These are phyloP conservation scores for Vitis rupestris DNA, from an alignment of 164 flowering plant genomes.

Conservation along the genomic window DNA sequence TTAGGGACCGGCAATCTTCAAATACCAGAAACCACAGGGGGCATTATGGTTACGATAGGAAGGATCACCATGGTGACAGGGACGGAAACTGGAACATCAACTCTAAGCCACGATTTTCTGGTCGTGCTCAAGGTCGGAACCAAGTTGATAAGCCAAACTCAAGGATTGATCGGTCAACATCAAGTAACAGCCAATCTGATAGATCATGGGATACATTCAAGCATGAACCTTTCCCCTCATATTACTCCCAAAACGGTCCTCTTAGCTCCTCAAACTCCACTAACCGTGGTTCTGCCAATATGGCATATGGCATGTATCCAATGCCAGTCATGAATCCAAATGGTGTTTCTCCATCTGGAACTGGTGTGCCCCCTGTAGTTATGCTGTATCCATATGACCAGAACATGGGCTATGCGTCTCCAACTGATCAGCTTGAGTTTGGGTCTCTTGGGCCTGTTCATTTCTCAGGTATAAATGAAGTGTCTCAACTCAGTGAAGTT, in stretches of 20 bases:
- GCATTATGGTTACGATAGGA: conserved; percentile 58
- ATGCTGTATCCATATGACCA: conserved; percentile 86
- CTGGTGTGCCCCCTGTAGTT: conserved; percentile 57
- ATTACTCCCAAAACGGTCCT: conserved; percentile 67
- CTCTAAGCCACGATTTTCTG: conserved; percentile 57
- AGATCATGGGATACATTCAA: conserved; percentile 63
- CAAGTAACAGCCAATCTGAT: conserved; percentile 50
- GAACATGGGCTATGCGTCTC: conserved; percentile 43
- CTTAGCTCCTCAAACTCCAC: conserved; percentile 37
- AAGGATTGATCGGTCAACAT: conserved; percentile 49
- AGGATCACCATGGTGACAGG: conserved; percentile 71
- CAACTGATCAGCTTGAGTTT: conserved; percentile 80
- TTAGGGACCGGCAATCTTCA: conserved; percentile 67
- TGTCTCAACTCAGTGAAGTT: conserved; percentile 48
- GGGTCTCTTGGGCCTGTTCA: conserved; percentile 81
- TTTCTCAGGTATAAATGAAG: conserved; percentile 47
- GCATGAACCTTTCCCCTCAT: conserved; percentile 50
- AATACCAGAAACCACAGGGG: conserved; percentile 52
- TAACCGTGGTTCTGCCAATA: conserved; percentile 45
- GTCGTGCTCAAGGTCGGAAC: conserved; percentile 60
- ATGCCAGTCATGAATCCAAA: conserved; percentile 43
- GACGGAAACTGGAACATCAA: conserved; percentile 78
- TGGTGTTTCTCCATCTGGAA: conserved; percentile 65
- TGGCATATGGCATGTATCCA: conserved; percentile 74
- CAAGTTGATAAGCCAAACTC: conserved; percentile 62